phyloP scores from a whole-genome alignment of 148 eudicot genomes.

The Arctostaphylos glauca region DNA sequence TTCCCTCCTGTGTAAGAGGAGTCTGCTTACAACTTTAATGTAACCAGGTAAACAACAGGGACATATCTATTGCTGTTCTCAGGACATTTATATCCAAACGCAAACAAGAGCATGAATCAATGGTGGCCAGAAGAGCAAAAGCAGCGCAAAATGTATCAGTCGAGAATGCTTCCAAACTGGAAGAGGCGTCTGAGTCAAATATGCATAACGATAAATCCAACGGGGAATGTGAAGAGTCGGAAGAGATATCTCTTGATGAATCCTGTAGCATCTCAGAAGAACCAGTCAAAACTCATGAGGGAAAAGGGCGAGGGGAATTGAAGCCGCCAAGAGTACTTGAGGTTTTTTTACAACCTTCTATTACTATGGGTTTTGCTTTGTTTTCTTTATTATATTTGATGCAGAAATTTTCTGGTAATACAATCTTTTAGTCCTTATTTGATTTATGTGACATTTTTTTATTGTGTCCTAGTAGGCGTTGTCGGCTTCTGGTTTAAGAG shows the following conservation, averaged over 20 bases:
- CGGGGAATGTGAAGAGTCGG: constrained; percentile 13
- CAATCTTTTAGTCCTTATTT: constrained; percentile 7
- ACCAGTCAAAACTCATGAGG: constrained; percentile 32
- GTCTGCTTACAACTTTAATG: constrained; percentile 12
- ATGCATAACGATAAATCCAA: constrained; percentile 29
- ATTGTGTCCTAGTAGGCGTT: constrained; percentile 53
- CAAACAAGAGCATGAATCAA: constrained; percentile 72
- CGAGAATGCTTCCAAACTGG: constrained; percentile 34
- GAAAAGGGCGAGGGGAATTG: constrained; percentile 52
- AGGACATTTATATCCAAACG: constrained; percentile 78
- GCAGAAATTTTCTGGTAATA: neutral
- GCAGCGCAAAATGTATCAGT: constrained; percentile 29
- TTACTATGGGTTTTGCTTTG: neutral
- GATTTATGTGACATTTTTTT: neutral
- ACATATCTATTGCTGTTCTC: constrained; percentile 90
- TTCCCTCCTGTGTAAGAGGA: neutral
- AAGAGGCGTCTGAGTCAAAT: constrained; percentile 19
- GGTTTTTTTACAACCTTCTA: constrained; percentile 37
- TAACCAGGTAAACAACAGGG: constrained; percentile 87
- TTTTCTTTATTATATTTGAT: neutral
- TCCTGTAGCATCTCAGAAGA: constrained; percentile 40
- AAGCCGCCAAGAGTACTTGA: constrained; percentile 94
- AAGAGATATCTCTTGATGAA: constrained; percentile 49
- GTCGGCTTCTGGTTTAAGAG: constrained; percentile 97
- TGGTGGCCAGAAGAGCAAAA: constrained; percentile 46